A percentile compares a stretch with the other conserved stretches of the same genome.
phyloP scores from a whole-genome alignment of 768 basidiomycete species.

The Macrocybe gigantea region DNA sequence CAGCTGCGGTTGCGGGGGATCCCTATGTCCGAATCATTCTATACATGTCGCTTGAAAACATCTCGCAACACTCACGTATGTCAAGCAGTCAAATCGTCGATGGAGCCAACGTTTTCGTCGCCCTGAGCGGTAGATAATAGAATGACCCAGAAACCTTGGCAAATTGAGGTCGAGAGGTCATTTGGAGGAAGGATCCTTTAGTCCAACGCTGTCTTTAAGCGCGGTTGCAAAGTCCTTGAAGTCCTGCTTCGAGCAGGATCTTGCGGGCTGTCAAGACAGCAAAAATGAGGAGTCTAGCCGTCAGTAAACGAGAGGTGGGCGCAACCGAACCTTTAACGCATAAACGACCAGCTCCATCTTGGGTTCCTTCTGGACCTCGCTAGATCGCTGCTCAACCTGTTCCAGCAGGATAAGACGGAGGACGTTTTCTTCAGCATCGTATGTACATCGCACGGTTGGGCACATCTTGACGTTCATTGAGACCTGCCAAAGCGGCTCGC shows the following conservation, averaged over 20 bases:
- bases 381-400: slow-evolving; percentile 20
- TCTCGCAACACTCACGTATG: no score
- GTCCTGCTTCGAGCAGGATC: slow-evolving; percentile 44
- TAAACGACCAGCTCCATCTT: slow-evolving; percentile 49
- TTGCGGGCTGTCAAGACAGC: slow-evolving; percentile 31
- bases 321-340: slow-evolving; percentile 51
- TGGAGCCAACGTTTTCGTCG: no score
- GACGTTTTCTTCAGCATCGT: slow-evolving; percentile 47
- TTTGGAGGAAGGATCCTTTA: slow-evolving; percentile 6
- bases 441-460: slow-evolving; percentile 51
- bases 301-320: not conserved
- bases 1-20: no score
- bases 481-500: slow-evolving; percentile 65
- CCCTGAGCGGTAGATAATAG: no score
- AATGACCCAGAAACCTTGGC: no score
- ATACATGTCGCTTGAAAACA: no score
- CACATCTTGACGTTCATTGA: slow-evolving; percentile 60
- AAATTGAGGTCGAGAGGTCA: not conserved
- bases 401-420: slow-evolving; percentile 54
- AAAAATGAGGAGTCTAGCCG: not conserved
- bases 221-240: slow-evolving; percentile 48
- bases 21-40: no score
- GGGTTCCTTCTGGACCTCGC: slow-evolving; percentile 14
- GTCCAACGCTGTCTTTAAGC: slow-evolving; percentile 33
- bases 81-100: no score